Evolutionary conservation across 331 rosid genomes (phyloP), one percentile per base, ranked within the genome.

Genomic region (Phaseolus coccineus): DNA sequence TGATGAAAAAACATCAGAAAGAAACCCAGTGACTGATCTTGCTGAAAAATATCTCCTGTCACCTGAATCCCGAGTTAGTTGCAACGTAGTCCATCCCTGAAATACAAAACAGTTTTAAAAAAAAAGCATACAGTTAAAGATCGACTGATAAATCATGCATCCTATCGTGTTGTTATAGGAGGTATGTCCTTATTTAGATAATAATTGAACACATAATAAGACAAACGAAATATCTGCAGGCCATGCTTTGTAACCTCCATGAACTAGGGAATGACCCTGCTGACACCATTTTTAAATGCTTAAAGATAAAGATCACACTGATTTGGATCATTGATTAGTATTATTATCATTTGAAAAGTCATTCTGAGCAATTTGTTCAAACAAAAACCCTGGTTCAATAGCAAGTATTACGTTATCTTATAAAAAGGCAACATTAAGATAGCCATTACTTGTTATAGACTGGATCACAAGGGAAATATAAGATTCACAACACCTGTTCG

Each of bases 31-130:
- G 88, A 96, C 96, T 8, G 96, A 89, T 88, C 99, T 90, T 35
- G 92, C 97, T 44, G 99, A 96, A 19, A 96, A 82, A 84, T 78
- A 93, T 64, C 98, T 90, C 80, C 92, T 87, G 84, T 39, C 81
- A 48, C 88, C 87, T 74, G 90, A 87, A 83, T 96, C 97, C 64
- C 93, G 88, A 63, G 85, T 91, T 83, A 89, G 70, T 85, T 93
- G 98, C 90, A 96, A 85, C 5, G 99, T 96, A 52, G 83, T 77
- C 99, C 97, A 93, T 73, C 99, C 99, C 99, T 96, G 87, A 81
- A 87, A 84, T 58, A 83, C 50, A 83, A 77, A 57, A 19, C 64
- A 48, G 48, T 53, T 81, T 64, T 15, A 79, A 62, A 73, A 69
- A 57, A 69, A 57, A 30, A 61, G 22, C 42, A 22, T 9, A 14